phyloP scores from a whole-genome alignment of 2,329 filamentous ascomycete species.

The Thermothelomyces thermophilus region DNA sequence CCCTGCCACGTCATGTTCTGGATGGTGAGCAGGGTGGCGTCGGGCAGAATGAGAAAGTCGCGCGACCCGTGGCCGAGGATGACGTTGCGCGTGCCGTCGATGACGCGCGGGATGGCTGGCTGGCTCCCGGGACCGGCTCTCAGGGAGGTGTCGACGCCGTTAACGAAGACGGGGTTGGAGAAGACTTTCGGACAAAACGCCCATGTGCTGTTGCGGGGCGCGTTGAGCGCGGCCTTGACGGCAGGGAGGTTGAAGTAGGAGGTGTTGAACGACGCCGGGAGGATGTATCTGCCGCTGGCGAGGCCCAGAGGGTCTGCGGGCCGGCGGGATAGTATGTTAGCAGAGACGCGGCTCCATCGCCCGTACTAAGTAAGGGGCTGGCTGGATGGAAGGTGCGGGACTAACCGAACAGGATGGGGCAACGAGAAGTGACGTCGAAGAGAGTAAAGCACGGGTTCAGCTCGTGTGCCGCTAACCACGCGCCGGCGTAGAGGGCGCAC shows the following conservation, averaged over 20 bases:
- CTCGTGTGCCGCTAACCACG: not conserved
- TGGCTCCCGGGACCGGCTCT: conserved; percentile 5
- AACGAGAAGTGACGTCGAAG: conserved; percentile 4
- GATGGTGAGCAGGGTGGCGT: not conserved
- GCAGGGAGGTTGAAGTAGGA: conserved; percentile 11
- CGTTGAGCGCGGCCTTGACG: conserved; percentile 5
- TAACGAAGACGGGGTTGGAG: conserved; percentile 2
- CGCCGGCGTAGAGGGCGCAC: not conserved
- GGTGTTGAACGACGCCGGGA: not conserved
- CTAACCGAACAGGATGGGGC: conserved; percentile 9
- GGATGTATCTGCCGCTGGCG: not conserved
- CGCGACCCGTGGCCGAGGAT: conserved; percentile 7
- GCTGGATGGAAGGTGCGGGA: not conserved
- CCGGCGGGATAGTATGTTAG: not conserved
- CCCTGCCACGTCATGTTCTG: conserved; percentile 9
- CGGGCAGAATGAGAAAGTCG: conserved; percentile 4
- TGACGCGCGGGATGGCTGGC: conserved; percentile 2
- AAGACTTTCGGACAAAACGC: not conserved
- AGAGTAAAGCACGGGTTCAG: conserved; percentile 7
- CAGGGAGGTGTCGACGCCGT: conserved; percentile 1
- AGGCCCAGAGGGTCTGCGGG: conserved; percentile 5
- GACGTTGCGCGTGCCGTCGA: conserved; percentile 8
- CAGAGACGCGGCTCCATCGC: not conserved
- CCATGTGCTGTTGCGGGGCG: conserved; percentile 6
- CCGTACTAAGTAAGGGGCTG: not conserved